These are phyloP conservation scores for Vicia sativa DNA, from an alignment of 306 rosid genomes.

Conservation along the genomic window DNA sequence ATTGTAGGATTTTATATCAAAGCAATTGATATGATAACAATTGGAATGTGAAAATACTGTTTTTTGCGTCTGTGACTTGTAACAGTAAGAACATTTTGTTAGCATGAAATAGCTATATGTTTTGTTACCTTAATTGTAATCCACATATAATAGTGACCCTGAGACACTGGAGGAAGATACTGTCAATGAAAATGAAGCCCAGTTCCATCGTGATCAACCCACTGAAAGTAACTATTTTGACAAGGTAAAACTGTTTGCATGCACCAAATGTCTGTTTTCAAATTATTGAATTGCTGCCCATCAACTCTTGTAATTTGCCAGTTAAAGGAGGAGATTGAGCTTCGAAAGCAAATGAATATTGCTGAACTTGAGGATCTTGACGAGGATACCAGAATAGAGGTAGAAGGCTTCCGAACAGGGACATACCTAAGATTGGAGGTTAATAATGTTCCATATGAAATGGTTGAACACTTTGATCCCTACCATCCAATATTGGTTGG, in stretches of 20 bases:
- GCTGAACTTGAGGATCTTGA: constrained; percentile 89
- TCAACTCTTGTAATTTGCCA: constrained; percentile 44
- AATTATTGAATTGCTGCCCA: constrained; percentile 28
- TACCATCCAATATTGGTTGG: constrained; percentile 90
- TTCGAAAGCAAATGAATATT: constrained; percentile 77
- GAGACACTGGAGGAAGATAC: constrained; percentile 65
- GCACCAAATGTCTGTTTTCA: background rate
- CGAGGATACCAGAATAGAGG: constrained; percentile 72
- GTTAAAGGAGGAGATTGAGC: constrained; percentile 86
- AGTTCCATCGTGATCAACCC: constrained; percentile 48
- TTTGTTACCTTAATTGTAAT: constrained; percentile 65
- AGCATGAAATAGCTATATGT: constrained; percentile 23
- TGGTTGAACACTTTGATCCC: constrained; percentile 86
- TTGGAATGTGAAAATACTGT: constrained; percentile 14
- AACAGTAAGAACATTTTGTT: constrained; percentile 7
- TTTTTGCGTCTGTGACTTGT: constrained; percentile 3
- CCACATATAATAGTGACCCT: constrained; percentile 59
- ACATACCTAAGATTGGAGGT: constrained; percentile 88
- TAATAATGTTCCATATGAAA: constrained; percentile 81
- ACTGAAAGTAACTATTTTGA: constrained; percentile 73
- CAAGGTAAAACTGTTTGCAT: constrained; percentile 57
- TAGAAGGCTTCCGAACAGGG: constrained; percentile 86
- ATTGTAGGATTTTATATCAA: background rate
- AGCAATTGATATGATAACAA: constrained; percentile 7
- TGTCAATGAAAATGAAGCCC: constrained; percentile 47